Conservation (phyloP, 2,329 filamentous ascomycete genomes). For the Aspergillus candidus region DNA sequence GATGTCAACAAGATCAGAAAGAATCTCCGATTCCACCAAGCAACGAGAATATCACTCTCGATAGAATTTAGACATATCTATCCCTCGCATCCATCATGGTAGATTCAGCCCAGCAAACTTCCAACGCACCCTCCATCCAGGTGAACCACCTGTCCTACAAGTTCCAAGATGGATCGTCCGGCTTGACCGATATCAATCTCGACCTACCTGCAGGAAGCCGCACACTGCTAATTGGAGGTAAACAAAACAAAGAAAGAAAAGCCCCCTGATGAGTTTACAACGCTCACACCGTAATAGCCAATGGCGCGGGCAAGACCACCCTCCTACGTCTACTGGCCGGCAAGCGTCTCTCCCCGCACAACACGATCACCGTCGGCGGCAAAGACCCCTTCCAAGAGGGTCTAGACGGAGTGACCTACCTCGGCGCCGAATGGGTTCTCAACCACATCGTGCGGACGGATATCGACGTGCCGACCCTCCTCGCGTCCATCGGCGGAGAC, state of each 20-base stretch:
- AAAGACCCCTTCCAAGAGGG: constrained; percentile 87
- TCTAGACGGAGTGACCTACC: constrained; percentile 91
- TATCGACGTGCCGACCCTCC: constrained; percentile 81
- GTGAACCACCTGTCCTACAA: constrained; percentile 76
- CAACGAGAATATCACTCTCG: too few species aligned
- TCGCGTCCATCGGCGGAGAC: constrained; percentile 79
- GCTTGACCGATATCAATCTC: constrained; percentile 67
- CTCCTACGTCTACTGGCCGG: constrained; percentile 89
- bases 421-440: constrained; percentile 95
- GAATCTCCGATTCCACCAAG: too few species aligned
- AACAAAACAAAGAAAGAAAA: constrained; percentile 33
- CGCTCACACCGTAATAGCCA: constrained; percentile 49
- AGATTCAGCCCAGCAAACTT: neutral
- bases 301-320: constrained; percentile 95
- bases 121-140: constrained; percentile 51
- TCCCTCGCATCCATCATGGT: too few species aligned
- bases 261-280: neutral
- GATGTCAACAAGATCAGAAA: neutral
- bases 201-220: constrained; percentile 75
- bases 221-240: constrained; percentile 83
- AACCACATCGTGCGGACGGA: constrained; percentile 95
- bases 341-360: constrained; percentile 79
- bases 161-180: constrained; percentile 79
- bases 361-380: constrained; percentile 69
- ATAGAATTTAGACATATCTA: too few species aligned